Evolutionary conservation across 2,329 filamentous ascomycete genomes (phyloP).

Genomic region (Fusarium sp.): DNA sequence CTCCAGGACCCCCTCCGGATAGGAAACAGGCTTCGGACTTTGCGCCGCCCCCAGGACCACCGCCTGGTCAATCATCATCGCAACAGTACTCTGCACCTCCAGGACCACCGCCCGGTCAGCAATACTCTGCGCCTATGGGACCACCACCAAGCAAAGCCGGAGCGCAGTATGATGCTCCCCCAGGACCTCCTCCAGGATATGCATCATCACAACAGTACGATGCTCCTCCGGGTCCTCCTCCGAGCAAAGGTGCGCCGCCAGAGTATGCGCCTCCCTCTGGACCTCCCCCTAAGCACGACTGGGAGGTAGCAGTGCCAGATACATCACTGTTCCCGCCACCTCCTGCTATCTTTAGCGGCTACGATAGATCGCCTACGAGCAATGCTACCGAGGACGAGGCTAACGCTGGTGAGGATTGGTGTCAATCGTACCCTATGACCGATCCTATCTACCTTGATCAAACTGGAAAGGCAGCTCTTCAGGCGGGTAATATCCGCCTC

Average conservation of each 20-base stretch:
- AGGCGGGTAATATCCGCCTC: constrained; percentile 64
- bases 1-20: constrained; percentile 31
- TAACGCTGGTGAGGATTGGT: constrained; percentile 74
- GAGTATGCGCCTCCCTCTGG: constrained; percentile 50
- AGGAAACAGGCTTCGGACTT: constrained; percentile 42
- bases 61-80: constrained; percentile 34
- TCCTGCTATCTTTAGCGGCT: constrained; percentile 72
- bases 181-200: constrained; percentile 41
- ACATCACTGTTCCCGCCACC: constrained; percentile 78
- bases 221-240: constrained; percentile 50
- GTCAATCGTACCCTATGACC: constrained; percentile 67
- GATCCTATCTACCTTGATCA: constrained; percentile 62
- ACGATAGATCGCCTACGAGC: constrained; percentile 72
- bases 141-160: constrained; percentile 13
- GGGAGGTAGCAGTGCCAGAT: constrained; percentile 77
- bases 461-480: constrained; percentile 60
- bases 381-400: constrained; percentile 76
- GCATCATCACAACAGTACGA: constrained; percentile 10
- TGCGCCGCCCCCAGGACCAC: constrained; percentile 47
- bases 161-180: constrained; percentile 33
- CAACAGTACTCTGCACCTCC: constrained; percentile 44
- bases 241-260: constrained; percentile 22
- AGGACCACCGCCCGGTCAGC: constrained; percentile 48
- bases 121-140: constrained; percentile 26
- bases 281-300: constrained; percentile 68